Percentiles rank a stretch among this genome's conserved stretches.
These are phyloP conservation scores for Ceraceosorus guamensis DNA, from an alignment of 1,284 basidiomycete species.

Conservation along the genomic window DNA sequence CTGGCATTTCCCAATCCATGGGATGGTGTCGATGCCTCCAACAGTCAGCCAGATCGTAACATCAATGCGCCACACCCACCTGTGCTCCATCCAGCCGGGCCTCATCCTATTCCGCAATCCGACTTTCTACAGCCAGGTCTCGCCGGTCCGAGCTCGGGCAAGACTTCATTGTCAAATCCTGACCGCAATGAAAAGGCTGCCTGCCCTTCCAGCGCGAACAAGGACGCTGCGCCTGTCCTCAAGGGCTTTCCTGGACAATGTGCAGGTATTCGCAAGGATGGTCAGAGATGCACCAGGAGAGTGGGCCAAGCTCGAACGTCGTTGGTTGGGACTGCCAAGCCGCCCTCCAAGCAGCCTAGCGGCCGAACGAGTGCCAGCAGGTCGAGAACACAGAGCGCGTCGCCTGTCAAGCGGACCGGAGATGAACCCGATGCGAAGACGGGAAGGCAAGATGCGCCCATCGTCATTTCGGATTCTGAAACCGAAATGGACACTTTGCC, in stretches of 20 bases:
- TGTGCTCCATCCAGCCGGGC: too few relatives aligned
- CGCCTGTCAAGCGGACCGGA: background rate
- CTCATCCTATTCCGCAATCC: too few relatives aligned
- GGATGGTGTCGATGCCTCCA: too few relatives aligned
- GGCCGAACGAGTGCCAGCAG: background rate
- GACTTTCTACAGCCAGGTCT: too few relatives aligned
- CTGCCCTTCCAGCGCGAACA: too few relatives aligned
- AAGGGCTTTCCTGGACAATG: slow-evolving; percentile 15
- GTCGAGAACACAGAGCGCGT: background rate
- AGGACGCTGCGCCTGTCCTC: too few relatives aligned
- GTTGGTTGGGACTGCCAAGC: background rate
- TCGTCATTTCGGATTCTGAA: slow-evolving; percentile 12
- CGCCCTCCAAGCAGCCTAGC: background rate
- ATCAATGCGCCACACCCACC: too few relatives aligned
- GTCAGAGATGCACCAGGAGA: slow-evolving; percentile 19
- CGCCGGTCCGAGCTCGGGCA: too few relatives aligned
- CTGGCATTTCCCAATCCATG: too few relatives aligned
- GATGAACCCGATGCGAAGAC: background rate
- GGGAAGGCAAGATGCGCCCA: slow-evolving; percentile 3
- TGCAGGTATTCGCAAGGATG: slow-evolving; percentile 33
- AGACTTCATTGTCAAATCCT: too few relatives aligned
- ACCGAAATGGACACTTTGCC: background rate
- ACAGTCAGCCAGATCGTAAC: too few relatives aligned
- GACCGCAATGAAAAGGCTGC: too few relatives aligned
- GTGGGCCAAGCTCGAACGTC: slow-evolving; percentile 1